Base-by-base conservation (phyloP, 164 flowering plant species). In the Platanus orientalis region DNA sequence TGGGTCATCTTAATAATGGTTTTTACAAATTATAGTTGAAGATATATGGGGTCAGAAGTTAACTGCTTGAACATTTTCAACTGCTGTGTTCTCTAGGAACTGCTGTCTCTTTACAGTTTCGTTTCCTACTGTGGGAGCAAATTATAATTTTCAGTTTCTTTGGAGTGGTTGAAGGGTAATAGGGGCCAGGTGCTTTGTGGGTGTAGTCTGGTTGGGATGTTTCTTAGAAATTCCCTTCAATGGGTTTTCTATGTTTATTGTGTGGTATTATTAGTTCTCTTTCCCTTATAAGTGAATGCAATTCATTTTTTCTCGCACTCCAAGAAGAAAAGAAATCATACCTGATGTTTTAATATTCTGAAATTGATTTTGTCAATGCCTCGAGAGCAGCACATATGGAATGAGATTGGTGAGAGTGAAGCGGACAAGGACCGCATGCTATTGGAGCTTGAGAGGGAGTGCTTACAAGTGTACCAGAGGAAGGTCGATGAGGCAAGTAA, bases 401-500 rank as follows among this genome's bases (percentile, higher is more conserved):
- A 56, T 62, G 98, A 90, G 52, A 92, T 92, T 32, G 96, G 98
- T 20, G 98, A 90, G 77, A 86, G 75, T 54, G 86, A 92, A 68
- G 79, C 76, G 0, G 96, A 92, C 13, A 87, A 88, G 74, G 90
- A 88, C 68, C 76, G 84, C 0, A 90, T 86, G 91, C 70, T 88
- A 45, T 44, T 80, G 71, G 96, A 92, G 60, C 72, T 92, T 65
- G 98, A 90, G 76, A 82, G 77, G 73, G 96, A 92, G 64, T 92
- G 96, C 70, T 72, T 88, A 29, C 86, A 84, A 69, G 81, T 92
- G 23, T 92, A 92, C 62, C 60, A 84, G 55, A 86, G 92, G 69
- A 92, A 90, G 77, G 93, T 92, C 47, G 93, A 88, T 26, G 96
- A 88, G 69, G 96, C 96, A 62, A 80, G 83, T 58, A 84, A 83